Evolutionary conservation across 2,329 filamentous ascomycete genomes (phyloP), one percentile per base, ranked within the genome.

Genomic region (Colletotrichum sp.): DNA sequence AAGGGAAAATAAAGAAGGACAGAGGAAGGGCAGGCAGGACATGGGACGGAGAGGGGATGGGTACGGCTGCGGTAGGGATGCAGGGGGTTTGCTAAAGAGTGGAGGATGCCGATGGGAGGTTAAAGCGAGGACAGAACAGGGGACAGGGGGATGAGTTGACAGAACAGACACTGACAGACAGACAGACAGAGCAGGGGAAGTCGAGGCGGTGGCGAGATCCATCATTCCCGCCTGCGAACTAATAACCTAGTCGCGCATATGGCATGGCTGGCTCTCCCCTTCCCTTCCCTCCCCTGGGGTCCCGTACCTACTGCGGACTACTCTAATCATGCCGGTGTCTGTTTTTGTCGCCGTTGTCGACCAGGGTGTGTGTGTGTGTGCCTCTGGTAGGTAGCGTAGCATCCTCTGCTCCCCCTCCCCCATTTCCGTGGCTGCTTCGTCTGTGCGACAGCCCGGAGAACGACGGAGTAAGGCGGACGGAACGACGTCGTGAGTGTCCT

Each of bases 161-260:
- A 44, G 39, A 48, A 48, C 19, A 48, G 39, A 48, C 39, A 48
- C 39, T 39, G 34, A 36, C 34, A 36, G 34, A 36, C 7, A 19
- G 36, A 44, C 34, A 39, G 39, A 48, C 2, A 15, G 64, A 48
- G 30, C 70, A 72, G 70, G 70, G 61, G 27, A 36, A 28, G 12
- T 44, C 71, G 44, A 74, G 32, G 66, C 66, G 71, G 71, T 65
- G 71, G 71, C 71, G 32, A 74, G 57, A 30, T 30, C 59, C 59
- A 61, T 61, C 59, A 61, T 32, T 68, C 66, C 66, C 66, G 66
- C 52, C 66, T 60, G 52, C 66, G 68, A 44, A 44, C 66, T 70
- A 25, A 57, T 30, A 30, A 61, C 68, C 67, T 69, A 19, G 15
- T 16, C 44, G 25, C 22, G n/a, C 44, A 30, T 39, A 48, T 15